These are phyloP conservation scores for Aspergillus luchuensis DNA, from an alignment of 2,329 filamentous ascomycete genomes.

Conservation along the genomic window DNA sequence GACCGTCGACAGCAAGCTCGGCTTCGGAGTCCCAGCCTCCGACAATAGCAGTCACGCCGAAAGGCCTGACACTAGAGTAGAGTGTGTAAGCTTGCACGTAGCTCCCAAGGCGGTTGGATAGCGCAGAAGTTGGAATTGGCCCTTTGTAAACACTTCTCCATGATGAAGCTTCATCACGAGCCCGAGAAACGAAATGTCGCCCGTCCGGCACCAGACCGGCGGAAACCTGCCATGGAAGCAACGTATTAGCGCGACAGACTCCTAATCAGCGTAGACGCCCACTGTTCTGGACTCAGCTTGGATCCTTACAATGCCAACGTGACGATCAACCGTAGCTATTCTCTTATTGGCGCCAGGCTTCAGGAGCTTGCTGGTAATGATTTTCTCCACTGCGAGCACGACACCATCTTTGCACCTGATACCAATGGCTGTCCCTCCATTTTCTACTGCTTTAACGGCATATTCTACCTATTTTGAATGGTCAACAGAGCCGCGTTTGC, in stretches of 20 bases:
- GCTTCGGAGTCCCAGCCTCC: constrained; percentile 90
- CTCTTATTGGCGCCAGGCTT: constrained; percentile 96
- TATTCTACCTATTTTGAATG: constrained; percentile 71
- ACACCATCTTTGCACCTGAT: constrained; percentile 97
- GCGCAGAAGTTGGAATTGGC: constrained; percentile 83
- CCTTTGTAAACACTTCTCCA: constrained; percentile 96
- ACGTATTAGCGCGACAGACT: constrained; percentile 11
- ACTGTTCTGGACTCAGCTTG: background rate
- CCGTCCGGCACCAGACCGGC: constrained; percentile 94
- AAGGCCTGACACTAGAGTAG: constrained; percentile 94
- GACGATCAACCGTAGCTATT: constrained; percentile 90
- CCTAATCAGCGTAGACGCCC: background rate
- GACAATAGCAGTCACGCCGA: constrained; percentile 92
- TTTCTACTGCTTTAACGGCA: constrained; percentile 97
- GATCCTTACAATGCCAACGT: constrained; percentile 81
- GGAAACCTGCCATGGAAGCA: constrained; percentile 65
- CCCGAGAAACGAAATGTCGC: constrained; percentile 89
- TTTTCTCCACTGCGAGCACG: constrained; percentile 94
- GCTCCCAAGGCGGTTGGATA: constrained; percentile 89
- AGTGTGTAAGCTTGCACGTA: constrained; percentile 98
- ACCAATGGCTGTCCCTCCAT: constrained; percentile 91
- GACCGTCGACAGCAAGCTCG: constrained; percentile 82
- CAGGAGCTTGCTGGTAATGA: constrained; percentile 90
- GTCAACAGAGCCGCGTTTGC: constrained; percentile 18
- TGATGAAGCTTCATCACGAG: constrained; percentile 86